Conservation (phyloP, 768 basidiomycete genomes). For the Lentinus brumalis region DNA sequence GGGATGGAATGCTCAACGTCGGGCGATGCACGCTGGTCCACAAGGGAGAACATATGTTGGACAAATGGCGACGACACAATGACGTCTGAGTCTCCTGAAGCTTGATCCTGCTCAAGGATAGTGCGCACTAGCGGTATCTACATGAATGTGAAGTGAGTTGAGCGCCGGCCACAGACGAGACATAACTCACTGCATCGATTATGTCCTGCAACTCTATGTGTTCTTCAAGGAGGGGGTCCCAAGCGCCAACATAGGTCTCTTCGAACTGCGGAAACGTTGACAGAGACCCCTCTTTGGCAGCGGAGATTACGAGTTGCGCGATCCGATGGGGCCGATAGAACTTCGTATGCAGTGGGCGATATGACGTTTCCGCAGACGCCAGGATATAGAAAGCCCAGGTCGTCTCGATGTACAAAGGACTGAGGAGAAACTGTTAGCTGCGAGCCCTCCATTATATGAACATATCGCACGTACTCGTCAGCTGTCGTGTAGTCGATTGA, state of each 20-base stretch:
- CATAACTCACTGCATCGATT: background rate
- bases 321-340: slow-evolving; percentile 56
- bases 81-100: background rate
- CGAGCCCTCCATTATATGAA: too few species aligned
- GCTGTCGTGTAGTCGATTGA: slow-evolving; percentile 52
- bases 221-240: slow-evolving; percentile 5
- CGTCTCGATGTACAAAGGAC: slow-evolving; percentile 70
- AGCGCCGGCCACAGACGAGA: too few species aligned
- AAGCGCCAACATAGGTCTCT: background rate
- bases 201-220: background rate
- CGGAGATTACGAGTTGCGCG: slow-evolving; percentile 48
- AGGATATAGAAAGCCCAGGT: slow-evolving; percentile 65
- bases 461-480: slow-evolving; percentile 47
- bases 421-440: slow-evolving; percentile 25
- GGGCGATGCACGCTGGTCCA: background rate
- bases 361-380: slow-evolving; percentile 45
- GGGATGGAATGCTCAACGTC: background rate
- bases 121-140: slow-evolving; percentile 2
- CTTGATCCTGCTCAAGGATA: background rate
- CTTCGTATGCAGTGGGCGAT: slow-evolving; percentile 42
- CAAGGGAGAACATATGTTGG: background rate
- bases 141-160: too few species aligned
- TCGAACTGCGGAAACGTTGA: slow-evolving; percentile 40
- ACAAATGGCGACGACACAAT: background rate
- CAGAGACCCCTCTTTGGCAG: slow-evolving; percentile 34